A percentile compares a stretch with the other conserved stretches of the same genome.
These are phyloP conservation scores for Trichoderma koningiopsis DNA, from an alignment of 2,329 filamentous ascomycete genomes.

Conservation along the genomic window DNA sequence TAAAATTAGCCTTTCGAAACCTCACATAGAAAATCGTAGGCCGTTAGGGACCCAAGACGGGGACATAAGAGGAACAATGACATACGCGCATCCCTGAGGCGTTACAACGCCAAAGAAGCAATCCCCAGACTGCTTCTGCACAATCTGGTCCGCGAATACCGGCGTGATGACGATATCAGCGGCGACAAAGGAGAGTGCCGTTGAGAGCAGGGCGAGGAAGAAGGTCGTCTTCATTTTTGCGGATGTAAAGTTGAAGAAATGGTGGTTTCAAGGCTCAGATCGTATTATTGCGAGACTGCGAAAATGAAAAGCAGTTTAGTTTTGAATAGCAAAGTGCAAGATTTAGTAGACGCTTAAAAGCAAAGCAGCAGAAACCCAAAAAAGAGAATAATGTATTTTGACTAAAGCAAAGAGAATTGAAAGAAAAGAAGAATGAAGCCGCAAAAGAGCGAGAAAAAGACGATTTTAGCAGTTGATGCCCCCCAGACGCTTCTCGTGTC, in stretches of 20 bases:
- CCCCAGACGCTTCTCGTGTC: constrained; percentile 11
- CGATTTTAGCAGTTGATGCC: not conserved
- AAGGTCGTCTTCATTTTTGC: constrained; percentile 38
- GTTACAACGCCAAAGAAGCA: constrained; percentile 60
- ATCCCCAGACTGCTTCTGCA: constrained; percentile 51
- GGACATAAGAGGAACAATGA: constrained; percentile 22
- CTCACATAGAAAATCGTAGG: too few species aligned
- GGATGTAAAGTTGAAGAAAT: not conserved
- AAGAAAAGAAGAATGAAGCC: constrained; percentile 17
- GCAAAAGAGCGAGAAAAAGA: not conserved
- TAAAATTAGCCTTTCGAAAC: not conserved
- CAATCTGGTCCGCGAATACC: constrained; percentile 53
- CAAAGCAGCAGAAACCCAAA: not conserved
- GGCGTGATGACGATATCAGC: constrained; percentile 61
- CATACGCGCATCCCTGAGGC: constrained; percentile 60
- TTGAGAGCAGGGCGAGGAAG: constrained; percentile 44
- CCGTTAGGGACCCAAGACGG: too few species aligned
- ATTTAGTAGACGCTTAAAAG: not conserved
- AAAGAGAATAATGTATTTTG: not conserved
- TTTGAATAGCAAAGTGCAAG: not conserved
- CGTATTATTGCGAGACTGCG: not conserved
- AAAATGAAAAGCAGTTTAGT: not conserved
- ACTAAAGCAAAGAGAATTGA: constrained; percentile 9
- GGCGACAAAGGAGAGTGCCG: constrained; percentile 49
- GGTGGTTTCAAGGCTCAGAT: not conserved